Conservation (phyloP, 257 asterid genomes). For the Knoxia roxburghii region DNA sequence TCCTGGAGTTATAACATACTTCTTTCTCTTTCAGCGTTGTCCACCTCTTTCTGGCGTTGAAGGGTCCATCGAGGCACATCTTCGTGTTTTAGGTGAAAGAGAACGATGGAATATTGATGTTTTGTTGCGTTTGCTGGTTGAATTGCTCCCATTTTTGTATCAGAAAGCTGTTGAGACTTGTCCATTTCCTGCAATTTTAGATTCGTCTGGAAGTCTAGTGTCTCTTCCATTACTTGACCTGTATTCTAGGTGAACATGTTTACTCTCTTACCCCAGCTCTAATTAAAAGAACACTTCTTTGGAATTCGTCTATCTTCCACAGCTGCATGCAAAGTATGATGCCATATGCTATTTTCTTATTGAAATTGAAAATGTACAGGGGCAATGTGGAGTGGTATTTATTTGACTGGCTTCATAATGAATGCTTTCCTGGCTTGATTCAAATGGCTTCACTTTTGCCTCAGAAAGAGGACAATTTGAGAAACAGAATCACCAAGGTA, state of each 20-base stretch:
- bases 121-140: conserved; percentile 70
- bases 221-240: conserved; percentile 55
- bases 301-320: not conserved
- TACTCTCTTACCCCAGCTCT: not conserved
- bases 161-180: conserved; percentile 70
- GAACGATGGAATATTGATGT: conserved; percentile 97
- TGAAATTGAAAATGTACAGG: conserved; percentile 42
- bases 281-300: conserved; percentile 3
- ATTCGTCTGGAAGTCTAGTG: conserved; percentile 45
- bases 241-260: conserved; percentile 58
- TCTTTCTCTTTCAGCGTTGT: conserved; percentile 58
- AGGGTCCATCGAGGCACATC: conserved; percentile 91
- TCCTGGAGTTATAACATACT: conserved; percentile 25
- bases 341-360: conserved; percentile 6
- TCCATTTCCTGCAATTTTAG: conserved; percentile 59
- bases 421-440: conserved; percentile 85
- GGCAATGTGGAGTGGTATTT: conserved; percentile 79
- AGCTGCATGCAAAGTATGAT: no score
- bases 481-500: conserved; percentile 79
- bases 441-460: conserved; percentile 76
- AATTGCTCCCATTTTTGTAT: conserved; percentile 65
- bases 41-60: conserved; percentile 99
- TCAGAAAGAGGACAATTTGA: conserved; percentile 86
- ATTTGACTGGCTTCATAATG: conserved; percentile 82
- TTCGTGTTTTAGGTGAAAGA: conserved; percentile 92